Conservation (phyloP, 805 yeast genomes). For the Nakazawaea siamensis region DNA sequence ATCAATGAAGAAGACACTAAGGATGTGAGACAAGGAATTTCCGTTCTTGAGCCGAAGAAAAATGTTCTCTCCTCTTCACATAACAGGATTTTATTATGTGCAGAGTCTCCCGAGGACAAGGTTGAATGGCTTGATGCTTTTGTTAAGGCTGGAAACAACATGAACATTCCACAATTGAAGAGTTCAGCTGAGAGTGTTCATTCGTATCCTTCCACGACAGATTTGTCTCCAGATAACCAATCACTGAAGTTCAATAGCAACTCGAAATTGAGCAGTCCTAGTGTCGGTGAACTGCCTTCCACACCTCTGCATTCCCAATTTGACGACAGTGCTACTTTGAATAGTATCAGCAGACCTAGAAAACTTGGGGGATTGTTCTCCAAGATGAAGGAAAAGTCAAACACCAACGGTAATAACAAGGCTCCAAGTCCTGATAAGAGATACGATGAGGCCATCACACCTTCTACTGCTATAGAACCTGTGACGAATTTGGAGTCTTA, state of each 20-base stretch:
- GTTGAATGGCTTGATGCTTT: slow-evolving; percentile 55
- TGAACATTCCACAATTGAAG: neutral
- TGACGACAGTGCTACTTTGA: slow-evolving; percentile 5
- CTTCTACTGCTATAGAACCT: slow-evolving; percentile 5
- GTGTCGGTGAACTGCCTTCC: slow-evolving; percentile 1
- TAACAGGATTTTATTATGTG: slow-evolving; percentile 45
- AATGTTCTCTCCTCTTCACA: slow-evolving; percentile 23
- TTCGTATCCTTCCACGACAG: slow-evolving; percentile 1
- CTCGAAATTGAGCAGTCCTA: slow-evolving; percentile 6
- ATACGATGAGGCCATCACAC: slow-evolving; percentile 1
- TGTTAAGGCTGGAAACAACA: slow-evolving; percentile 4
- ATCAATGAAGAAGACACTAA: slow-evolving; percentile 18
- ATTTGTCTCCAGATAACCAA: slow-evolving; percentile 1
- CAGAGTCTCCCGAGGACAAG: slow-evolving; percentile 71
- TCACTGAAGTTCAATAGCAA: neutral
- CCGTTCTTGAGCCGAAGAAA: slow-evolving; percentile 36
- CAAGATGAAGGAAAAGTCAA: slow-evolving; percentile 3
- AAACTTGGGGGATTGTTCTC: slow-evolving; percentile 11
- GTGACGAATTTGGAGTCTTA: slow-evolving; percentile 8
- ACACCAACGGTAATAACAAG: too few species aligned
- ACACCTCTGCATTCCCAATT: slow-evolving; percentile 4
- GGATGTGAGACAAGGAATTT: slow-evolving; percentile 54
- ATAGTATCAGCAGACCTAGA: slow-evolving; percentile 5
- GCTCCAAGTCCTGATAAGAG: slow-evolving; percentile 3
- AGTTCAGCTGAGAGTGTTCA: slow-evolving; percentile 3